Conservation (phyloP, 2,329 filamentous ascomycete genomes). For the Neonectria ditissima region DNA sequence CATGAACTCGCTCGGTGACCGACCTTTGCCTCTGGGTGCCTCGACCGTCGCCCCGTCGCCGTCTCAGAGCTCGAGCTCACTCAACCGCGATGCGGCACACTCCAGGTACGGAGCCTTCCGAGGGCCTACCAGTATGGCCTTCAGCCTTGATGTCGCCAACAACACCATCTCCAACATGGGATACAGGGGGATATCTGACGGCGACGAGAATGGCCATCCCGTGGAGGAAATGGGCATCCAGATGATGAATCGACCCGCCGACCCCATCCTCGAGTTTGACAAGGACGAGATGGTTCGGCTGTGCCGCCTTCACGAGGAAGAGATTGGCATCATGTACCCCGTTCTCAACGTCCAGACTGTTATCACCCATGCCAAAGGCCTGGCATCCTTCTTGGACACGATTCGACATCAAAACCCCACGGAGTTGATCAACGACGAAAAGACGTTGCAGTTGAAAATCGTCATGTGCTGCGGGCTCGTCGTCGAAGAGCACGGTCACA, state of each 20-base stretch:
- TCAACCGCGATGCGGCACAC: conserved; percentile 58
- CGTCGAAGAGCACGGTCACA: conserved; percentile 83
- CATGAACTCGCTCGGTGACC: conserved; percentile 58
- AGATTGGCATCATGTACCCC: conserved; percentile 93
- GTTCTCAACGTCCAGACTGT: conserved; percentile 80
- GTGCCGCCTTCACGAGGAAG: conserved; percentile 85
- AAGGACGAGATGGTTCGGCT: conserved; percentile 85
- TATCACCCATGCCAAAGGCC: conserved; percentile 74
- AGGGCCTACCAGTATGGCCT: conserved; percentile 86
- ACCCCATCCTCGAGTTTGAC: conserved; percentile 83
- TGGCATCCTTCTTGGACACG: conserved; percentile 79
- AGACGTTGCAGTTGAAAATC: conserved; percentile 81
- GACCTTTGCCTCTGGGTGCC: conserved; percentile 50
- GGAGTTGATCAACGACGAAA: conserved; percentile 60
- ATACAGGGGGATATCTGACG: conserved; percentile 74
- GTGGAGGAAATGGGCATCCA: conserved; percentile 37
- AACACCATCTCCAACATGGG: conserved; percentile 91
- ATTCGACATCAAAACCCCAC: conserved; percentile 50
- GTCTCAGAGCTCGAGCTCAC: conserved; percentile 54
- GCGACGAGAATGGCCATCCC: conserved; percentile 66
- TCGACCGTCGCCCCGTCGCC: conserved; percentile 55
- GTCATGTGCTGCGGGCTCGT: conserved; percentile 83
- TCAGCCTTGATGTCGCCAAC: conserved; percentile 88
- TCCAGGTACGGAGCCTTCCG: conserved; percentile 76
- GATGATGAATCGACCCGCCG: conserved; percentile 60